A percentile compares a stretch with the other conserved stretches of the same genome.
These are phyloP conservation scores for Colletotrichum lupini DNA, from an alignment of 2,329 filamentous ascomycete genomes.

Conservation along the genomic window DNA sequence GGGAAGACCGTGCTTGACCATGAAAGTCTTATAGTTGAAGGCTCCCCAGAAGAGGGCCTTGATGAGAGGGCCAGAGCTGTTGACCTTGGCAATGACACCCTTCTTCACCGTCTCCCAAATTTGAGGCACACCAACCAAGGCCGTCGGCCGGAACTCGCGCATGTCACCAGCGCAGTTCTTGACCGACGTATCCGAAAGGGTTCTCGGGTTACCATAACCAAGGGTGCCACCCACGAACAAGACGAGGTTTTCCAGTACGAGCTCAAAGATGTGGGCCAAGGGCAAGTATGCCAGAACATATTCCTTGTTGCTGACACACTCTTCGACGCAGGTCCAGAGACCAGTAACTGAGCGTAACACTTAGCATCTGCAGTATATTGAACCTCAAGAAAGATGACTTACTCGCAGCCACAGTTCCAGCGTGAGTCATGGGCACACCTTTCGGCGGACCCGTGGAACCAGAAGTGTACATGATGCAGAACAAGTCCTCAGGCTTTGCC, in stretches of 20 bases:
- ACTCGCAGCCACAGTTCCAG: constrained; percentile 79
- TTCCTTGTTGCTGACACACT: constrained; percentile 82
- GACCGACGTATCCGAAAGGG: constrained; percentile 86
- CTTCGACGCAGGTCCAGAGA: constrained; percentile 80
- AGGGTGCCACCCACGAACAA: constrained; percentile 91
- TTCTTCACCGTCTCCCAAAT: constrained; percentile 99
- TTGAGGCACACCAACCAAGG: constrained; percentile 94
- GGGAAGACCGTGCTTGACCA: constrained; percentile 69
- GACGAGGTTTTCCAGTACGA: constrained; percentile 92
- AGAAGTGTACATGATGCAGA: constrained; percentile 89
- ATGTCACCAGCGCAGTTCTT: constrained; percentile 95
- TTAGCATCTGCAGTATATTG: neutral
- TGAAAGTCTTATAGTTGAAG: constrained; percentile 67
- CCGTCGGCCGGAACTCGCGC: constrained; percentile 87
- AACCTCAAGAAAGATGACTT: constrained; percentile 49
- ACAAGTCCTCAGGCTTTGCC: constrained; percentile 80
- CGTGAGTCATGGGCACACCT: constrained; percentile 86
- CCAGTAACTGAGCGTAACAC: constrained; percentile 70
- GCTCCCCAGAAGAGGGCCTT: constrained; percentile 82
- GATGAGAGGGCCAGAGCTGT: constrained; percentile 74
- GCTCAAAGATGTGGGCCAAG: constrained; percentile 95
- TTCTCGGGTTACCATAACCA: constrained; percentile 92
- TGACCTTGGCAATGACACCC: constrained; percentile 85
- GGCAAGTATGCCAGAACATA: constrained; percentile 90
- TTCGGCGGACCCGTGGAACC: constrained; percentile 91